These are phyloP conservation scores for Tylopilus sp. DNA, from an alignment of 768 basidiomycete genomes.

Conservation along the genomic window DNA sequence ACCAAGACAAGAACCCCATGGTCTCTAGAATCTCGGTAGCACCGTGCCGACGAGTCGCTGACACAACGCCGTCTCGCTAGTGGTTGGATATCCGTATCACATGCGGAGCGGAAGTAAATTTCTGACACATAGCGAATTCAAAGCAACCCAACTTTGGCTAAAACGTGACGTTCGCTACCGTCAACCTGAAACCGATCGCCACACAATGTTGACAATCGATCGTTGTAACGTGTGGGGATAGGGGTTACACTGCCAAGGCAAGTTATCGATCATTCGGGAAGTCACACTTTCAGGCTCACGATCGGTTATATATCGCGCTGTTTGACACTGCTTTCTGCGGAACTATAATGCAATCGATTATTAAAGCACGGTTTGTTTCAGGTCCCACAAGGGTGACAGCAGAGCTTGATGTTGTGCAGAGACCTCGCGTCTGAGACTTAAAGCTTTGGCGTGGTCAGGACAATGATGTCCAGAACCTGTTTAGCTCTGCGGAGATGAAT, in stretches of 20 bases:
- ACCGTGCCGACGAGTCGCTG: not conserved
- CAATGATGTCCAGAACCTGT: not conserved
- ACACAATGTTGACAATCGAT: not conserved
- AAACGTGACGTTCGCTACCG: not conserved
- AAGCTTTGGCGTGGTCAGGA: not conserved
- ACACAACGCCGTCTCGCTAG: not conserved
- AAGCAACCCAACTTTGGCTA: not conserved
- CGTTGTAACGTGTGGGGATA: not conserved
- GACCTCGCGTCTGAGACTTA: not conserved
- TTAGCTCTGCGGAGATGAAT: constrained; percentile 6
- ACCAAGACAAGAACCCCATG: not conserved
- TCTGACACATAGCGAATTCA: not conserved
- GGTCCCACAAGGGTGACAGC: not conserved
- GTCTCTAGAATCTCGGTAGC: not conserved
- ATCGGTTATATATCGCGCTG: not conserved
- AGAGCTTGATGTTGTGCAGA: not conserved
- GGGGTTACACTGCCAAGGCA: too few relatives aligned
- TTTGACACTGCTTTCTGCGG: not conserved
- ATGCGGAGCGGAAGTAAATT: not conserved
- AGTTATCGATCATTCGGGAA: too few relatives aligned
- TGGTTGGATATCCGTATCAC: not conserved
- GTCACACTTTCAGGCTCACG: not conserved
- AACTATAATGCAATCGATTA: not conserved
- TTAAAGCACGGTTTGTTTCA: not conserved
- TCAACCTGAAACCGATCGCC: constrained; percentile 10